Base-by-base conservation (phyloP, 2,329 filamentous ascomycete genomes). In the Tolypocladium amazonense region DNA sequence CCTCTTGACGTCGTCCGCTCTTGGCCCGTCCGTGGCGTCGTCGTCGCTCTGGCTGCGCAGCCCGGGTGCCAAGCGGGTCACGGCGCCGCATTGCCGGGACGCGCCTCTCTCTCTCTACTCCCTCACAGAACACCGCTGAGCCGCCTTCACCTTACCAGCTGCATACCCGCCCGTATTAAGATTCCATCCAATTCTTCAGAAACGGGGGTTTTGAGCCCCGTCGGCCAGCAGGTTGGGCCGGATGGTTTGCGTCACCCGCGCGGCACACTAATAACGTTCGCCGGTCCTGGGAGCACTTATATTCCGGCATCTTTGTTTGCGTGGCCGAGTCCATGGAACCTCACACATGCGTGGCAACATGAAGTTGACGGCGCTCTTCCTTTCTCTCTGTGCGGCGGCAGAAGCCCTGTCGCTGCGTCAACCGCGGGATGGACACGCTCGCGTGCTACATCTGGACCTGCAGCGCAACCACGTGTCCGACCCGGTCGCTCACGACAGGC, bases 391-490 rank as follows among this genome's bases (percentile, higher is more conserved):
- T 23, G 55, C 47, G 20, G 23, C 58, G 15, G 30, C 50, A 14
- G 55, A 50, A 15, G 64, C 74, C 43, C 64, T 70, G 41, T 61
- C 65, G 25, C 56, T 76, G 30, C 66, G 63, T 15, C 68, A 69
- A 59, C 68, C 67, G 41, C 62, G 70, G 33, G 63, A 73, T 61
- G 71, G 65, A 23, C 61, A 67, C 25, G 75, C 77, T 2, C 77
- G 73, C 47, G 79, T 84, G 6, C 69, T 85, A 56, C 70, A 70
- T 56, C 65, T 84, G 60, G 66, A 76, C 47, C 76, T 78, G 5
- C 72, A 80, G 43, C 67, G 73, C 23, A 65, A 65, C 38, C 57
- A 59, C 20, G 64, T 79, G 47, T 57, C 66, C 50, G 72, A 81
- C 59, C 79, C 79, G 3, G 62, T 77, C 23, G 68, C 71, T 27